Conservation (phyloP, 2,329 filamentous ascomycete genomes). For the Penicillium sp. region DNA sequence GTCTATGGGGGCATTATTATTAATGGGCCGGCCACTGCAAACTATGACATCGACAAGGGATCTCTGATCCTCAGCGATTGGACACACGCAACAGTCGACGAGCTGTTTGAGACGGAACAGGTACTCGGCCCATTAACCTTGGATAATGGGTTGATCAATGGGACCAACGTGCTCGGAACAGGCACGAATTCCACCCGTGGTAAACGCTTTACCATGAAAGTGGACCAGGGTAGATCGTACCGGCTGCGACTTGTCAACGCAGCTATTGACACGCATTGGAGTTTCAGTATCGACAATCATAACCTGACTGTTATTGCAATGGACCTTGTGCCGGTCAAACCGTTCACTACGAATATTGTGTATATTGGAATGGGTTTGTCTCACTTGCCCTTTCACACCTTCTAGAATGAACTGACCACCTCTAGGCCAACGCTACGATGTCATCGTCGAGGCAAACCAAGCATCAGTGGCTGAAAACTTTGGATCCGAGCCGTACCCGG, state of each 20-base stretch:
- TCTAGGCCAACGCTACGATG: conserved; percentile 39
- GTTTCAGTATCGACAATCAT: conserved; percentile 52
- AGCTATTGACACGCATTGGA: conserved; percentile 26
- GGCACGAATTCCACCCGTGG: conserved; percentile 25
- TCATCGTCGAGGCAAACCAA: conserved; percentile 32
- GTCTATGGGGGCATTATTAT: conserved; percentile 32
- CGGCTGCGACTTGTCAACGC: conserved; percentile 30
- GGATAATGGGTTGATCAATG: conserved; percentile 48
- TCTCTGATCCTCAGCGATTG: conserved; percentile 35
- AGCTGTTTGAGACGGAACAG: conserved; percentile 20
- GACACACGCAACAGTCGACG: conserved; percentile 22
- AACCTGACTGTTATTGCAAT: conserved; percentile 53
- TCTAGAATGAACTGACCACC: background rate
- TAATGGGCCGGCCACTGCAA: conserved; percentile 28
- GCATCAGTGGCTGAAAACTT: conserved; percentile 18
- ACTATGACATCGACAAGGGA: conserved; percentile 37
- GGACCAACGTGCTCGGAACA: conserved; percentile 32
- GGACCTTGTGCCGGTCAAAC: conserved; percentile 56
- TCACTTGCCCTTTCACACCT: background rate
- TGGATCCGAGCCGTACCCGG: conserved; percentile 47
- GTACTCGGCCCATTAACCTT: conserved; percentile 24
- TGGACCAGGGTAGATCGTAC: conserved; percentile 36
- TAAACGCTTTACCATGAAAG: conserved; percentile 45
- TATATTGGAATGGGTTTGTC: conserved; percentile 42
- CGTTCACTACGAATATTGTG: conserved; percentile 48